Evolutionary conservation across 1,284 basidiomycete species (phyloP), one percentile per base, ranked within the genome.

Genomic region (Taiwanofungus camphoratus): DNA sequence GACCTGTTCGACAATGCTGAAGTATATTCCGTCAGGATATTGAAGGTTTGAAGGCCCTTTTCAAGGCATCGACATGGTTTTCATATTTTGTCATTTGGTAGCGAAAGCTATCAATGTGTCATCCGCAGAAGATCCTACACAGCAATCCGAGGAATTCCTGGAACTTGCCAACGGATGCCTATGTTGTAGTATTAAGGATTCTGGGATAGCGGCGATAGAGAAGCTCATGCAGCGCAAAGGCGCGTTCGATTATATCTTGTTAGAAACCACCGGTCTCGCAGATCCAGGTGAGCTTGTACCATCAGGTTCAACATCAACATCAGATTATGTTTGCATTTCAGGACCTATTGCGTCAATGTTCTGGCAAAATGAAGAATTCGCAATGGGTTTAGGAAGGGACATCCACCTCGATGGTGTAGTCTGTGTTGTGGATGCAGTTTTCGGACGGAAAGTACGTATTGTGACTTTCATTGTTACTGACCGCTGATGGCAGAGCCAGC

Each of bases 111-210:
- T 90, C 60, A 87, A 85, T 47, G 74, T 95, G 11, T 77, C 86
- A 1, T 84, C 87, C 1, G 64, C 68, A 5, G 76, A 79, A 32
- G 76, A 81, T 47, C 74, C 87, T 0, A 74, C 70, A n/a, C 70
- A 79, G 47, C 65, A 73, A 22, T 82, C 82, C 0, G 82, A 88
- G 56, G 87, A 91, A 53, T 79, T 93, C 55, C 77, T 95, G 12
- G 87, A 93, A 50, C 74, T 95, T 1, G 83, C 92, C 1, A 96
- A 97, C 60, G 93, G 93, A 8, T 96, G 93, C 62, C 64, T 97
- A 18, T 96, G 93, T 62, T 97, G 93, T 63, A 92, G 89, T 45
- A 87, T 96, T 65, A 93, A 94, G 58, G 92, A 96, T 61, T 74
- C 80, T 12, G 93, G 93, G 1, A 77, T 88, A 1, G 89, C 91